These are phyloP conservation scores for Penicillium cosmopolitanum DNA, from an alignment of 495 filamentous ascomycete species.

Conservation along the genomic window DNA sequence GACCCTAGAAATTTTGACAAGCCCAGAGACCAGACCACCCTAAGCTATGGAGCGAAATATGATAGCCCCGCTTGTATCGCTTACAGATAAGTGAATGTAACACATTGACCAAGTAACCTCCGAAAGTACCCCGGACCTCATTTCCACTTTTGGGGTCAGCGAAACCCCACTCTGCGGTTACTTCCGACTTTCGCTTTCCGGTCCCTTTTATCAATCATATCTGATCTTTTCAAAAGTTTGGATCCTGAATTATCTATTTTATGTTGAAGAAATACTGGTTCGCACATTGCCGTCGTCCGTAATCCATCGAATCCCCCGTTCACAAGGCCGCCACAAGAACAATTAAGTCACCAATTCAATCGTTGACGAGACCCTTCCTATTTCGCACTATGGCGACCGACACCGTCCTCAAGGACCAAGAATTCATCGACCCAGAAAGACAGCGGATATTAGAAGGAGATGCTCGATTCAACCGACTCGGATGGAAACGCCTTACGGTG, in stretches of 20 bases:
- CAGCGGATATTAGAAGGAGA: slow-evolving; percentile 13
- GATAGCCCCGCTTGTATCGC: not conserved
- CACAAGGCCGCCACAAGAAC: not conserved
- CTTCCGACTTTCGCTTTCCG: not conserved
- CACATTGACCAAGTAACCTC: not conserved
- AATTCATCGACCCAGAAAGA: slow-evolving; percentile 4
- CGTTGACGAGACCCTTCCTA: not conserved
- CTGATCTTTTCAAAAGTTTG: not conserved
- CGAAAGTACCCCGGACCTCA: slow-evolving; percentile 4
- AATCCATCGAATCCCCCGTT: not conserved
- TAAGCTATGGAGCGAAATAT: not conserved
- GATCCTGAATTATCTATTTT: not conserved
- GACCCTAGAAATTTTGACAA: not conserved
- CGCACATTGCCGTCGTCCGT: no score
- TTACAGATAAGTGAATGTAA: not conserved
- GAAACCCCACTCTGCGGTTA: slow-evolving; percentile 3
- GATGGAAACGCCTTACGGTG: slow-evolving; percentile 42
- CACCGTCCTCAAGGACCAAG: not conserved
- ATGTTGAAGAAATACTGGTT: no score
- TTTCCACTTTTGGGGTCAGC: not conserved
- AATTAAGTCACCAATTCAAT: not conserved
- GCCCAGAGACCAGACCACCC: not conserved
- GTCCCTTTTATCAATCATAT: slow-evolving; percentile 5
- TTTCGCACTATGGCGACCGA: slow-evolving; percentile 1
- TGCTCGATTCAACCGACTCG: slow-evolving; percentile 34